These are phyloP conservation scores for Prunus davidiana DNA, from an alignment of 306 rosid genomes.

Conservation along the genomic window DNA sequence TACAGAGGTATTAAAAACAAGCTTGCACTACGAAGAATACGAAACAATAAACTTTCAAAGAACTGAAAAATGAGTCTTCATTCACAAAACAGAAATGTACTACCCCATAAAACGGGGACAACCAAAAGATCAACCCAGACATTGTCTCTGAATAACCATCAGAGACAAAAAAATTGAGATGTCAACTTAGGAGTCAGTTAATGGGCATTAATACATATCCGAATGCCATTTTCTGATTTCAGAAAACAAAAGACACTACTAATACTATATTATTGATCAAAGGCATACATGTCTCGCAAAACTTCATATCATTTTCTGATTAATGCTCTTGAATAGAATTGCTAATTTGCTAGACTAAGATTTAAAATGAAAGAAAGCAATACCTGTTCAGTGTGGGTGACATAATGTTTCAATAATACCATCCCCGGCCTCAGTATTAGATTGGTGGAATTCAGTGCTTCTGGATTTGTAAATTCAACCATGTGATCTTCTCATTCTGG, in stretches of 20 bases:
- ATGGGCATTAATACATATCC: neutral
- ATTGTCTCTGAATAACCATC: neutral
- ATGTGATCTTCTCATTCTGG: conserved; percentile 6
- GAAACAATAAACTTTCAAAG: neutral
- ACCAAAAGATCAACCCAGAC: neutral
- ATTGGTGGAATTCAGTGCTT: conserved; percentile 19
- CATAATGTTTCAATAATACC: conserved; percentile 52
- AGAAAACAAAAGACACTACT: neutral
- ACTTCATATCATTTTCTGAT: too few species aligned
- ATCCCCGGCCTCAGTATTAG: conserved; percentile 53
- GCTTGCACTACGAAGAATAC: neutral
- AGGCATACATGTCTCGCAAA: too few species aligned
- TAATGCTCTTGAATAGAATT: neutral
- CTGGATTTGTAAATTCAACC: conserved; percentile 6
- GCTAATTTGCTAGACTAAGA: neutral
- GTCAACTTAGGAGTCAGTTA: neutral
- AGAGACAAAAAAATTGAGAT: neutral
- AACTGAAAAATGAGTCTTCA: neutral
- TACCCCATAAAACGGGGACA: neutral
- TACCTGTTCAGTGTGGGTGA: conserved; percentile 48
- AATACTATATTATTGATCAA: neutral
- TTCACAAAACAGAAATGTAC: neutral
- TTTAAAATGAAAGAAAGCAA: neutral
- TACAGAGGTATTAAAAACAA: neutral
- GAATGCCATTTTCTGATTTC: neutral